A percentile compares a stretch with the other conserved stretches of the same genome.
phyloP scores from a whole-genome alignment of 176 grass and related monocot genomes.

The Eleusine indica region DNA sequence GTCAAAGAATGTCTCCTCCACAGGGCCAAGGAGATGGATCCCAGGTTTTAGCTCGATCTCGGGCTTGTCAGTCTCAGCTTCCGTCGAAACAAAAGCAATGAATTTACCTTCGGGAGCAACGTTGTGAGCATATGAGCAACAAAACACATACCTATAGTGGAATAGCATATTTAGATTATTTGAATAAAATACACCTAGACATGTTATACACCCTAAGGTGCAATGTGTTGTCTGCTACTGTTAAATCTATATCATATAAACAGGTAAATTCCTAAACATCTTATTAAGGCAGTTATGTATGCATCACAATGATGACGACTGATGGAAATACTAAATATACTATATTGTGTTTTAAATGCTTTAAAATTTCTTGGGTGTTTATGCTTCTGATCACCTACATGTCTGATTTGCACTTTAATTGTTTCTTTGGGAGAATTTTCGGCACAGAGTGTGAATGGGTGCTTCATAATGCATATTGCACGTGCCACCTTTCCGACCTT shows the following conservation, averaged over 20 bases:
- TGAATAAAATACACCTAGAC: neutral
- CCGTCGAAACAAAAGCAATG: slow-evolving; percentile 92
- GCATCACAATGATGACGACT: neutral
- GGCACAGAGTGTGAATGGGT: slow-evolving; percentile 89
- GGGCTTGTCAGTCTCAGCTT: slow-evolving; percentile 90
- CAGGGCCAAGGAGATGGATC: slow-evolving; percentile 80
- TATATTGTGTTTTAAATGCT: neutral
- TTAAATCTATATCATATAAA: neutral
- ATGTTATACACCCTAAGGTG: neutral
- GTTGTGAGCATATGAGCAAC: slow-evolving; percentile 90
- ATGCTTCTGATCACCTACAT: slow-evolving; percentile 55
- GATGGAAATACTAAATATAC: neutral
- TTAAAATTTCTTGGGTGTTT: neutral
- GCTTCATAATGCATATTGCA: slow-evolving; percentile 95
- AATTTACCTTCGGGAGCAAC: slow-evolving; percentile 93
- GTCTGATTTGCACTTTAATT: slow-evolving; percentile 88
- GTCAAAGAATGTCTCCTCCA: slow-evolving; percentile 94
- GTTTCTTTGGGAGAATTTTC: slow-evolving; percentile 94
- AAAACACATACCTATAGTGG: slow-evolving; percentile 84
- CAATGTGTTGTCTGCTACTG: neutral
- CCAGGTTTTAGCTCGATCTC: slow-evolving; percentile 91
- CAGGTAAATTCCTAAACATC: no score
- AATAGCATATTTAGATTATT: neutral
- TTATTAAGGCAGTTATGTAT: neutral
- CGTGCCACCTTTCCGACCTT: slow-evolving; percentile 90